Evolutionary conservation across 2,329 filamentous ascomycete genomes (phyloP), one percentile per base, ranked within the genome.

Genomic region (Cladosporium sphaerospermum): DNA sequence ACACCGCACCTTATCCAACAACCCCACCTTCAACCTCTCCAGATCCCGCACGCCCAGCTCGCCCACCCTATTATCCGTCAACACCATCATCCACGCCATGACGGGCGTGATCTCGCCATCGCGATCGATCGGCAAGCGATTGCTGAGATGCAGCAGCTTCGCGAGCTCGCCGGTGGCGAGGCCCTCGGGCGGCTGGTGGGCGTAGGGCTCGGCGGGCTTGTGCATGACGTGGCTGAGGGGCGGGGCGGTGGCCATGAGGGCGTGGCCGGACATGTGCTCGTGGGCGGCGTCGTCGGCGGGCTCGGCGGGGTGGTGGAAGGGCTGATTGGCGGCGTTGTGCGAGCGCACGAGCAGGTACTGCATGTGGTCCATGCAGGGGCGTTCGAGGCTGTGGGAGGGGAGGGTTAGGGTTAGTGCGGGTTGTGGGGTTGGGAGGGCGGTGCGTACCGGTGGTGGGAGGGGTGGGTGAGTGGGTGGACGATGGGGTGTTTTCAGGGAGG

Each of bases 61-160:
- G 5, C 67, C 67, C 59, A 92, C 83, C 57, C 85, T 78, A 23
- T 85, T 81, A 69, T 93, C 85, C 43, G 77, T 79, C 57, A 89
- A 75, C 46, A 97, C 79, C 72, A 88, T 86, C 46, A 89, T 86
- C 83, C 93, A 92, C 0, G 91, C 91, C 89, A 95, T 95, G 60
- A 96, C 88, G 0, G 93, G 93, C 14, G 92, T 97, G 63, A 97
- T 88, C 71, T 95, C 89, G 49, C 89, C 89, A 56, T 93, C 88
- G 14, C 60, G 61, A 2, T 70, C 66, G 51, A 93, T 81, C 61
- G 93, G 85, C 23, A 96, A 78, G 62, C 85, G 83, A 61, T 84
- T 81, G 72, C 89, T 96, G 52, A 96, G 78, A 65, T 95, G 87
- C 56, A 96, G 79, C 51, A 97, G 76, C 51, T 87, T 95, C 48